These are phyloP conservation scores for Sungouiozyma intestinalis DNA, from an alignment of 805 yeast species.

Conservation along the genomic window DNA sequence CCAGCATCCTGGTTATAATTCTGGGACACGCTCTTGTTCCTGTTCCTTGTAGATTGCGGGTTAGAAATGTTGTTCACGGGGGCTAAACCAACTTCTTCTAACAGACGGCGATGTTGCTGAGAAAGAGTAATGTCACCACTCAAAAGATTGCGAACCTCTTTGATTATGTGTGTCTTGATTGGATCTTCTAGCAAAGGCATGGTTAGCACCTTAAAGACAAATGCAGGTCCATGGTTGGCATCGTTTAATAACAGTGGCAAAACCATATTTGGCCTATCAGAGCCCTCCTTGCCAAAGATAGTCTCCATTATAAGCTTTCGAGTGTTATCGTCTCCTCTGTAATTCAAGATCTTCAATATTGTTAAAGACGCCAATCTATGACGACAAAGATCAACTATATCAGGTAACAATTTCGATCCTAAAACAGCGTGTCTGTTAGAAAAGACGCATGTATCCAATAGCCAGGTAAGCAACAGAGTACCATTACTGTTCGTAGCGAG, in stretches of 20 bases:
- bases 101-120: slow-evolving; percentile 75
- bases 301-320: slow-evolving; percentile 51
- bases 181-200: slow-evolving; percentile 54
- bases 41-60: slow-evolving; percentile 7
- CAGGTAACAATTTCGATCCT: slow-evolving; percentile 50
- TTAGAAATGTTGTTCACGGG: slow-evolving; percentile 7
- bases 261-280: slow-evolving; percentile 33
- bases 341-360: slow-evolving; percentile 64
- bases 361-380: slow-evolving; percentile 83
- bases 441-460: slow-evolving; percentile 69
- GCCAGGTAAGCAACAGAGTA: slow-evolving; percentile 85
- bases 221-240: slow-evolving; percentile 58
- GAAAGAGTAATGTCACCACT: slow-evolving; percentile 42
- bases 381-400: slow-evolving; percentile 53
- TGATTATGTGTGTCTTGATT: slow-evolving; percentile 45
- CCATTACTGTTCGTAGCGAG: slow-evolving; percentile 81
- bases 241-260: slow-evolving; percentile 58
- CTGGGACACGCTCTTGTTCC: slow-evolving; percentile 20
- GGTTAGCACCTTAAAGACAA: slow-evolving; percentile 68
- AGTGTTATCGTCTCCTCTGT: slow-evolving; percentile 53
- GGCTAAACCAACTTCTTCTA: slow-evolving; percentile 81
- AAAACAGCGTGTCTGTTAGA: slow-evolving; percentile 58
- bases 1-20: slow-evolving; percentile 13
- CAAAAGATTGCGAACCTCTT: slow-evolving; percentile 53
- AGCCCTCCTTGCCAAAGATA: slow-evolving; percentile 46